Base-by-base conservation (phyloP, 73 alveolate genomes). In the Uronychia binucleata region DNA sequence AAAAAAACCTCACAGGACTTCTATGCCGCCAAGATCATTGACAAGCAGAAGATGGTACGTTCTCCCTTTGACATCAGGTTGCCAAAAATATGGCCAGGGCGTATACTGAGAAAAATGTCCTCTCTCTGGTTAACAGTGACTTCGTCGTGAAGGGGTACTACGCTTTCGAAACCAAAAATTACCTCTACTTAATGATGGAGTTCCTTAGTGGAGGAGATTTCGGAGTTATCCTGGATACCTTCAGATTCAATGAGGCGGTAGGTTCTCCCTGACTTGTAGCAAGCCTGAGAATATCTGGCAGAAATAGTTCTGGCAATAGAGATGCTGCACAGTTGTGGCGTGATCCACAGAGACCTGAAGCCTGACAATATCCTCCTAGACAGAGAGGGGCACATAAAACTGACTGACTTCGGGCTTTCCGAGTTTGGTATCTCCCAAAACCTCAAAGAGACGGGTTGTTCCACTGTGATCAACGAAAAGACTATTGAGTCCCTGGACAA, bases 91-190 rank as follows among this genome's bases (percentile, higher is more conserved):
- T 75, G 1, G 81, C 28, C 8, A 26, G 32, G 5, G 32, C 32
- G 27, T 5, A 83, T 59, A 83, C 86, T 31, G 94, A 89, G 46
- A 77, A 75, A 74, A 74, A 74, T 67, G 81, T 88, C 29, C 81
- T 88, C 75, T 67, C 80, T 58, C 87, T 82, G 82, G 76, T 88
- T 0, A 59, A 88, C 77, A 58, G 58, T 75, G 91, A 88, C 34
- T 88, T 82, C 79, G 90, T 89, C 8, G 94, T 89, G 25, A 89
- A 83, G 76, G 86, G 91, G 31, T 89, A 89, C 78, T 89, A 57
- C 77, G 80, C 87, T 28, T 89, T 83, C 29, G 57, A 89, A 57
- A 85, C 86, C 58, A 89, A 89, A 59, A 46, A 25, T 30, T 75
- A 75, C 32, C 32, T 75, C 5, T 91, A 88, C 87, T 88, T 82